These are phyloP conservation scores for barley (Hordeum vulgare) DNA, from an alignment of 176 grass and related monocot species.

Conservation along the genomic window DNA sequence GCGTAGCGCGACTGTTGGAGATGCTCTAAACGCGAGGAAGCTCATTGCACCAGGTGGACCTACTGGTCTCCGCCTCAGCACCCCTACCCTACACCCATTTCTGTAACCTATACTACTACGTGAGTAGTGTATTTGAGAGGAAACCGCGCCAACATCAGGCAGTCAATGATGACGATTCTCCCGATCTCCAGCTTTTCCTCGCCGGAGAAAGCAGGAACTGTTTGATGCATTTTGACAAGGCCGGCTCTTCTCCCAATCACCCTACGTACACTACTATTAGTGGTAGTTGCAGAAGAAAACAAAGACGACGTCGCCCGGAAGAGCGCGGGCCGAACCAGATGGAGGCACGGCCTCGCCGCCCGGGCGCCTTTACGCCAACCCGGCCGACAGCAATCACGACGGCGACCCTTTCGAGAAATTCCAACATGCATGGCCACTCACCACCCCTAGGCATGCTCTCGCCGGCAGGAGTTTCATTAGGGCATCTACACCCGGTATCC, in stretches of 20 bases:
- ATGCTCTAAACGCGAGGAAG: background rate
- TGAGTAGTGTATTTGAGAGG: background rate
- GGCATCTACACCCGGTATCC: no score
- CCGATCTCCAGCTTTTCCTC: slow-evolving; percentile 12
- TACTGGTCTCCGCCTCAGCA: background rate
- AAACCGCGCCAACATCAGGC: background rate
- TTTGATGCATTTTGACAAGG: background rate
- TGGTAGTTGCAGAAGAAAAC: background rate
- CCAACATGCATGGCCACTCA: background rate
- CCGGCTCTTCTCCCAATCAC: background rate
- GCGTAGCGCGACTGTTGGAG: no score
- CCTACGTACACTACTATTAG: background rate
- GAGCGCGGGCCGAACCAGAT: slow-evolving; percentile 7
- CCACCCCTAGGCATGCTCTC: background rate
- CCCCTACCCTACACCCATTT: background rate
- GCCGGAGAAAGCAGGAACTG: background rate
- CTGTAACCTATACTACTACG: no score
- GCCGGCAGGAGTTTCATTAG: background rate
- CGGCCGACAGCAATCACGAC: background rate
- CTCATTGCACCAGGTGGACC: slow-evolving; percentile 3
- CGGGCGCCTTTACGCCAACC: slow-evolving; percentile 17
- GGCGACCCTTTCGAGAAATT: background rate
- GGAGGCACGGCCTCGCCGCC: slow-evolving; percentile 6
- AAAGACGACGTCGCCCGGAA: slow-evolving; percentile 1
- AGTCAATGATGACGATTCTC: slow-evolving; percentile 2